Base-by-base conservation (phyloP, 257 asterid species). In the Primulina huaijiensis region DNA sequence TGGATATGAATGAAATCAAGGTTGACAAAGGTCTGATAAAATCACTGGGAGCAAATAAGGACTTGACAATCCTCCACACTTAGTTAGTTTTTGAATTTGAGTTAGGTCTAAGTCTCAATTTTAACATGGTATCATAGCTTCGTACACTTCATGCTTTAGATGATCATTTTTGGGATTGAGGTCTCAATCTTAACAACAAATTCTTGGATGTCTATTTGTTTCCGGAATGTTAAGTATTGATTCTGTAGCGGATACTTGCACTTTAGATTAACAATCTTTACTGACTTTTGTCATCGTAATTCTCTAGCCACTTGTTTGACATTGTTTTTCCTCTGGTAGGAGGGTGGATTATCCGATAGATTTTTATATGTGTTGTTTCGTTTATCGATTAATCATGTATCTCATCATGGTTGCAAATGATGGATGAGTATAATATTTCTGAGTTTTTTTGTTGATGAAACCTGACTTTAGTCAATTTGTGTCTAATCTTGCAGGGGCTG, bases 401-500 rank as follows among this genome's bases (percentile, higher is more conserved):
- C 1, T 12, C n/a, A 12, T 61, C 14, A 2, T 46, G 68, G 37
- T 25, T 62, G 29, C 60, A 56, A 25, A 35, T 55, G 33, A 62
- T 5, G 31, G 12, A 19, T 55, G 8, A 31, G 17, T 64, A 35
- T 38, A 62, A 33, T 62, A 8, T 60, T 60, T 63, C 6, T n/a
- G 23, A 65, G 31, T 38, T 67, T 21, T 55, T 55, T 6, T 43
- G 40, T 35, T 43, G 53, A 37, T 16, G 52, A 21, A 20, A 74
- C 40, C 73, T 71, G 9, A 33, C 17, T 17, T 62, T 65, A 23
- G 38, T 60, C 60, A 34, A 74, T 29, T 29, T 56, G 67, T 62
- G 52, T 40, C 40, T 5, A 62, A 31, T 70, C 40, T 65, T 73
- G 33, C 77, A 91, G 96, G 96, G 37, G 85, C 89, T 74, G 90